Percentiles rank a stretch among this genome's conserved stretches.
phyloP scores from a whole-genome alignment of 768 basidiomycete genomes.

The Agaricus bisporus region DNA sequence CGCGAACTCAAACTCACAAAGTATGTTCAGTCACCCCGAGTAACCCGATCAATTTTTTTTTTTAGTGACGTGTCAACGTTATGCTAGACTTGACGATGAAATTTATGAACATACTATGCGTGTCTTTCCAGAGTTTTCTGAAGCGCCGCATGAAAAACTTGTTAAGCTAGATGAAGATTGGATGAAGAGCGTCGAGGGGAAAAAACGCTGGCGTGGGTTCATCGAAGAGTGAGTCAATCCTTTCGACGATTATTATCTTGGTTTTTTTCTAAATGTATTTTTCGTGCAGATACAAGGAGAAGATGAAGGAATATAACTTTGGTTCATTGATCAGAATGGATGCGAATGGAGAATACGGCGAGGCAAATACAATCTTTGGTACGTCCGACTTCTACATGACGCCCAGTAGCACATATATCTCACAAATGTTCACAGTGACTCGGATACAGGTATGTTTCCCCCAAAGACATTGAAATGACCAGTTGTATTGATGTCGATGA shows the following conservation, averaged over 20 bases:
- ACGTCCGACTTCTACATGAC: constrained; percentile 15
- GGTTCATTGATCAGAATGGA: constrained; percentile 89
- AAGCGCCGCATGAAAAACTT: constrained; percentile 39
- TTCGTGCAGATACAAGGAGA: constrained; percentile 70
- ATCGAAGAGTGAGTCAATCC: constrained; percentile 52
- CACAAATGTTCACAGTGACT: constrained; percentile 36
- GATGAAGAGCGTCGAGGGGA: constrained; percentile 86
- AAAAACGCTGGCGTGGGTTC: constrained; percentile 88
- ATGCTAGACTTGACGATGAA: constrained; percentile 77
- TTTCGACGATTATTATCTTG: not conserved
- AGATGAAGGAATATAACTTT: constrained; percentile 92
- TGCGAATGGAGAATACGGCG: constrained; percentile 73
- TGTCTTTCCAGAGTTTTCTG: constrained; percentile 76
- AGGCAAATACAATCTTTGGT: constrained; percentile 95
- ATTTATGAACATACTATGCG: constrained; percentile 73
- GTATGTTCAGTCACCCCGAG: constrained; percentile 33
- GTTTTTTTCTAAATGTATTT: not conserved
- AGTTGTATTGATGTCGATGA: not conserved
- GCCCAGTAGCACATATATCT: too few species aligned
- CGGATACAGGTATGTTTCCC: constrained; percentile 54
- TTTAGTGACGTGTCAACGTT: not conserved
- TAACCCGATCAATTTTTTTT: not conserved
- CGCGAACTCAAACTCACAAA: constrained; percentile 75
- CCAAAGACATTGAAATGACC: not conserved
- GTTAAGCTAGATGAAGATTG: constrained; percentile 77